Conservation (phyloP, 2,329 filamentous ascomycete species). For the Ophiostoma perfectum region DNA sequence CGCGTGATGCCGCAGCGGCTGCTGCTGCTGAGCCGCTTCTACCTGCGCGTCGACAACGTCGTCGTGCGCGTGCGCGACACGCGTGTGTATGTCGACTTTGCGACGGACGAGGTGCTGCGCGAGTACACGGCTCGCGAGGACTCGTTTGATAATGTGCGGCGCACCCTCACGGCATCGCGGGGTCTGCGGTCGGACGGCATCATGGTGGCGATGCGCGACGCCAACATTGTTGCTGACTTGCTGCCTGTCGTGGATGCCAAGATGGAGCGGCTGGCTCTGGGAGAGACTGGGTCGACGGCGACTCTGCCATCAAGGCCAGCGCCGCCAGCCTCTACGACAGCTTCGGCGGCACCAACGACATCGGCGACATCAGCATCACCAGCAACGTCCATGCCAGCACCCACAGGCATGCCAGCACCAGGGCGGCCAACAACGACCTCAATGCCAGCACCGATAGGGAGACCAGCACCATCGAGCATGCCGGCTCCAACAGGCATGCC, state of each 20-base stretch:
- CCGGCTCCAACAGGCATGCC: background rate
- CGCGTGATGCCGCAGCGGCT: conserved; percentile 87
- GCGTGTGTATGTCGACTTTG: conserved; percentile 86
- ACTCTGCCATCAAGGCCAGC: background rate
- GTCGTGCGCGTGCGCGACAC: conserved; percentile 84
- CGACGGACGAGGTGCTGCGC: conserved; percentile 68
- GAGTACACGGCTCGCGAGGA: conserved; percentile 90
- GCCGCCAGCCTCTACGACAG: background rate
- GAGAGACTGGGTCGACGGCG: background rate
- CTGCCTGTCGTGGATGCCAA: conserved; percentile 65
- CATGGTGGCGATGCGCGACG: conserved; percentile 70
- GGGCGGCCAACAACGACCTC: background rate
- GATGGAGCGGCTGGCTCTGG: conserved; percentile 45
- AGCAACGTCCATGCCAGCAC: background rate
- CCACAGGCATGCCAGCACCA: background rate
- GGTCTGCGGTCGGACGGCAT: conserved; percentile 63
- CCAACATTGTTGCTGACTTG: conserved; percentile 66
- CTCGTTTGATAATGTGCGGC: conserved; percentile 68
- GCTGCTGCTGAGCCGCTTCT: conserved; percentile 77
- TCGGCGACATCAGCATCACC: background rate
- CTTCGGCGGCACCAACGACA: background rate
- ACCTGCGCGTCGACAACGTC: conserved; percentile 89
- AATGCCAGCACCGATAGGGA: conserved; percentile 1
- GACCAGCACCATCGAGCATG: background rate
- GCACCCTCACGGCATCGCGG: conserved; percentile 41